Evolutionary conservation across 148 eudicot genomes (phyloP), one percentile per base, ranked within the genome.

Genomic region (Spergularia bocconei): DNA sequence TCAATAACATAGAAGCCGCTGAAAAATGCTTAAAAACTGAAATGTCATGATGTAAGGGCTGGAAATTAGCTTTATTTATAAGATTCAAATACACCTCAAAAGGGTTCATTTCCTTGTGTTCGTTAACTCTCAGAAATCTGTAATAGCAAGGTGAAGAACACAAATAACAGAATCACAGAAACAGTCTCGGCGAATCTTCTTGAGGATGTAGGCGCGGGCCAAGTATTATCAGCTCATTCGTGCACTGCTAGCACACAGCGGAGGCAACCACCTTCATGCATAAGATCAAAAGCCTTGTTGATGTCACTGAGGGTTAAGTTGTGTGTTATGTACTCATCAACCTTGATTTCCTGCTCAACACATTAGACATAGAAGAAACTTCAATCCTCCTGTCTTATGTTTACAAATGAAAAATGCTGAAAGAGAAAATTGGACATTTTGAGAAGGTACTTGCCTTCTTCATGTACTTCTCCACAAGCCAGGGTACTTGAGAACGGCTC

Each of bases 401-500:
- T 44, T 44, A 44, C 48, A 6, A 44, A 4, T 44, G 48, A 44
- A 44, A 44, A 44, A 29, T 0, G 38, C 17, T 23, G 4, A 62
- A 11, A 15, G 14, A 13, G 12, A n/a, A 19, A 0, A 23, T 51
- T 6, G 23, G 17, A 44, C 14, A 36, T 5, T 13, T 51, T 44
- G 48, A 44, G 8, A 44, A 6, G 48, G 48, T 16, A 68, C 78
- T 81, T 78, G 82, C 99, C 92, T 92, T 95, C 83, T 91, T 95
- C 91, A 94, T 69, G 83, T 94, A 94, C 87, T 94, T 94, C 33
- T 94, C 97, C 17, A 94, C 98, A 6, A 94, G 99, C 97, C 93
- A 92, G 75, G 99, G 99, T 23, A 95, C 99, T 73, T 95, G 99
- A 44, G 99, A 92, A 14, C 99, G 96, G 83, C 99, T 95, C 90